These are phyloP conservation scores for Ophiocordyceps sinensis DNA, from an alignment of 2,329 filamentous ascomycete species.

Conservation along the genomic window DNA sequence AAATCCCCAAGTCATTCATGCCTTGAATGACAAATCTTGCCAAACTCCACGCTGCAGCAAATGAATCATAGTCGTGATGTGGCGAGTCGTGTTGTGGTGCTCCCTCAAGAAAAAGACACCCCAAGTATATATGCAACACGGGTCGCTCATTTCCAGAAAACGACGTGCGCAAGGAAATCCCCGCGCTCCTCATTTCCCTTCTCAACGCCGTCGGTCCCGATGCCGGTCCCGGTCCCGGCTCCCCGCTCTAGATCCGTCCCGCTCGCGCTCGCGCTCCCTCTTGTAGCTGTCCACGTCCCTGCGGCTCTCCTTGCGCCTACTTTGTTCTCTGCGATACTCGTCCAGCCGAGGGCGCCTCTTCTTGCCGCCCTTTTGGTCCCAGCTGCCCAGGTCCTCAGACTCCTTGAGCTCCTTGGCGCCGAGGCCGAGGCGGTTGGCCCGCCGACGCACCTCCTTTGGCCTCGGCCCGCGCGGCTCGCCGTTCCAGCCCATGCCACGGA, in stretches of 20 bases:
- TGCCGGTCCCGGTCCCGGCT: constrained; percentile 14
- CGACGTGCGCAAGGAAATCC: too few species aligned
- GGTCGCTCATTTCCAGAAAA: too few species aligned
- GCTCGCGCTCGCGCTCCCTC: constrained; percentile 28
- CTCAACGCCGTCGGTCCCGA: constrained; percentile 6
- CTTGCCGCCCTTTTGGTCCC: constrained; percentile 51
- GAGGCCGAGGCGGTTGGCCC: constrained; percentile 73
- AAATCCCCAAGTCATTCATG: too few species aligned
- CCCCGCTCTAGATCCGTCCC: constrained; percentile 22
- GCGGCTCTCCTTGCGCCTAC: constrained; percentile 27
- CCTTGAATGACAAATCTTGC: too few species aligned
- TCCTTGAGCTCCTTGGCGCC: constrained; percentile 71
- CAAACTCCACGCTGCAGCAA: too few species aligned
- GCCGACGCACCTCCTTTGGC: constrained; percentile 50
- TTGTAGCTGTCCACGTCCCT: constrained; percentile 32
- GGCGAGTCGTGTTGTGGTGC: too few species aligned
- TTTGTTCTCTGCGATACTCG: constrained; percentile 32
- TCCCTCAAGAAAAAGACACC: too few species aligned
- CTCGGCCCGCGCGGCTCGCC: constrained; percentile 39
- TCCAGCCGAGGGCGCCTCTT: constrained; percentile 31
- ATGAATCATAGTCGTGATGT: too few species aligned
- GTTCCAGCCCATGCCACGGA: constrained; percentile 95
- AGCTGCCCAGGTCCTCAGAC: constrained; percentile 60
- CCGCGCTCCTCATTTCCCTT: too few species aligned
- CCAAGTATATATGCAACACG: too few species aligned